These are phyloP conservation scores for Pleurotus tuber-regium DNA, from an alignment of 768 basidiomycete species.

Conservation along the genomic window DNA sequence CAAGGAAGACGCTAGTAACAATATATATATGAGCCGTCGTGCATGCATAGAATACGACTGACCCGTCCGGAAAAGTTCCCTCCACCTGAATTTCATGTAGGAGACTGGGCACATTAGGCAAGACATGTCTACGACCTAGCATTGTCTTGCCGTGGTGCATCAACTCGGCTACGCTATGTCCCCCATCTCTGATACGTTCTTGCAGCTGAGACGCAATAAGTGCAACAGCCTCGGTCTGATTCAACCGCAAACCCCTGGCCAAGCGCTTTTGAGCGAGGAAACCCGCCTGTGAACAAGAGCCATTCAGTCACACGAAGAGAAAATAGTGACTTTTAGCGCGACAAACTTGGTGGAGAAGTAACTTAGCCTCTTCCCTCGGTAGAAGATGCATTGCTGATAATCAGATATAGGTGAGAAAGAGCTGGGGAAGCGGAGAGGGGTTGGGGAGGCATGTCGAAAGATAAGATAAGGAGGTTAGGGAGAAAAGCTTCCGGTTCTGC, in stretches of 20 bases:
- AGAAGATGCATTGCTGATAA: conserved; percentile 55
- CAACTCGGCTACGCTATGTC: conserved; percentile 80
- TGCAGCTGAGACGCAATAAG: conserved; percentile 92
- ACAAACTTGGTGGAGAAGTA: conserved; percentile 66
- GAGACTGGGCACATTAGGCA: conserved; percentile 71
- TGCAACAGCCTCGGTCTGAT: conserved; percentile 84
- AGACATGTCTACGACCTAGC: conserved; percentile 86
- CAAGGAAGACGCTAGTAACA: conserved; percentile 76
- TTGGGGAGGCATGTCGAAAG: neutral
- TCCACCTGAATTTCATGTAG: conserved; percentile 92
- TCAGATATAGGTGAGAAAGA: neutral
- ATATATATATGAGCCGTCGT: conserved; percentile 3
- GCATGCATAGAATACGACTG: conserved; percentile 17
- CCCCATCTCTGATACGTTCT: conserved; percentile 91
- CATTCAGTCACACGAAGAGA: neutral
- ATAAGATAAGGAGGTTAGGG: conserved; percentile 7
- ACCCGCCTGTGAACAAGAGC: conserved; percentile 55
- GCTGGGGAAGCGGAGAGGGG: neutral
- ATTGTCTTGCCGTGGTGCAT: conserved; percentile 92
- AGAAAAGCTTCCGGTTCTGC: neutral
- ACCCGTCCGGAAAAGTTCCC: conserved; percentile 90
- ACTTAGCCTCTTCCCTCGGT: conserved; percentile 74
- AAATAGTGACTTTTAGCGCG: neutral
- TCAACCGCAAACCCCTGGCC: conserved; percentile 87
- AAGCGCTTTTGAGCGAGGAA: conserved; percentile 91